Conservation (phyloP, 306 rosid genomes). For the Vigna trinervia region DNA sequence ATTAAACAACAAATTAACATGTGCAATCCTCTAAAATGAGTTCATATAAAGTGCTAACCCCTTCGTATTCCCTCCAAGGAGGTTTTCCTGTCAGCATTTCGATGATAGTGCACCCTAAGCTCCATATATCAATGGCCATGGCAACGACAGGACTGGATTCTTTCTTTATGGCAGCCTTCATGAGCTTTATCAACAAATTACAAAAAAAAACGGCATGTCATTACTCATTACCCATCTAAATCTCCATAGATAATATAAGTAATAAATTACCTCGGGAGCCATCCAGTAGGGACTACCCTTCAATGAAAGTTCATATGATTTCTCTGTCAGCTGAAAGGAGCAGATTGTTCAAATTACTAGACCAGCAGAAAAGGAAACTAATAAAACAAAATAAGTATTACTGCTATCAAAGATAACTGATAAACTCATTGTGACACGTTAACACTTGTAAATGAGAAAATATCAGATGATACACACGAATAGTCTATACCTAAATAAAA, state of each 20-base stretch:
- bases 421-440: conserved; percentile 21
- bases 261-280: conserved; percentile 93
- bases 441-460: conserved; percentile 25
- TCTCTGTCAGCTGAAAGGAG: conserved; percentile 73
- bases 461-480: not conserved
- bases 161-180: conserved; percentile 81
- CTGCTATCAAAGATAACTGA: conserved; percentile 25
- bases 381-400: not conserved
- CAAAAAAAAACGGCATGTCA: conserved; percentile 22
- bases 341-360: conserved; percentile 43
- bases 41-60: conserved; percentile 61
- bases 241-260: conserved; percentile 32
- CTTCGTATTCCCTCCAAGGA: conserved; percentile 86
- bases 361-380: conserved; percentile 26
- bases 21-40: conserved; percentile 17
- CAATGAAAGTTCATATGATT: conserved; percentile 75
- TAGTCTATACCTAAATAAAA: not conserved
- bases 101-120: conserved; percentile 92
- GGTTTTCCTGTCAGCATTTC: conserved; percentile 96
- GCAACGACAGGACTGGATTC: conserved; percentile 70
- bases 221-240: conserved; percentile 26
- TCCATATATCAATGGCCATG: conserved; percentile 94
- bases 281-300: conserved; percentile 99
- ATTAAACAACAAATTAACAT: conserved; percentile 19
- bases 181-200: conserved; percentile 63